Evolutionary conservation across 2,329 filamentous ascomycete genomes (phyloP).

Genomic region (Talaromyces sp.): DNA sequence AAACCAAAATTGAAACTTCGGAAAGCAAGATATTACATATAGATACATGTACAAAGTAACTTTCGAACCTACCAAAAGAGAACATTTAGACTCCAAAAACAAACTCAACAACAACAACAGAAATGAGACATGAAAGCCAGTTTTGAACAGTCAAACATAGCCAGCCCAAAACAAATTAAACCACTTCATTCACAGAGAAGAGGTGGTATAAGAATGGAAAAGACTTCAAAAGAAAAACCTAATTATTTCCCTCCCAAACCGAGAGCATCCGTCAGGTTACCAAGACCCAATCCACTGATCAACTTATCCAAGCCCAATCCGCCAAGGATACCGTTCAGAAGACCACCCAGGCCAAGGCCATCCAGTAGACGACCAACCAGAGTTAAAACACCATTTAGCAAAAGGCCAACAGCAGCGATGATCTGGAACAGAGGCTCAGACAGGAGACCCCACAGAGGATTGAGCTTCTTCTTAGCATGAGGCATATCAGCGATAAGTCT

Average conservation of each 20-base stretch:
- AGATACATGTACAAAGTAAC: too few species aligned
- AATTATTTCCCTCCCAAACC: constrained; percentile 48
- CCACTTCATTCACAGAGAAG: not conserved
- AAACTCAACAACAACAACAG: not conserved
- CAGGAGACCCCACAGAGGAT: constrained; percentile 78
- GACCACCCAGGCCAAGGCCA: constrained; percentile 77
- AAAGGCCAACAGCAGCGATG: constrained; percentile 79
- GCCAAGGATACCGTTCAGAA: constrained; percentile 76
- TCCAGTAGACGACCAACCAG: constrained; percentile 79
- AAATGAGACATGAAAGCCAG: not conserved
- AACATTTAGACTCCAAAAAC: not conserved
- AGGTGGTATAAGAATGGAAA: not conserved
- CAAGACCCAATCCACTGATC: constrained; percentile 55
- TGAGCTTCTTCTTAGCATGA: constrained; percentile 91
- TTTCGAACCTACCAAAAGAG: not conserved
- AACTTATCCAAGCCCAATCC: constrained; percentile 67
- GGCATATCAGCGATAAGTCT: constrained; percentile 89
- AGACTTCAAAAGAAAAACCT: not conserved
- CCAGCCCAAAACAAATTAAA: not conserved
- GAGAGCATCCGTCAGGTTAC: constrained; percentile 43
- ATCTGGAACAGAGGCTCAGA: constrained; percentile 88
- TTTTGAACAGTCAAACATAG: not conserved
- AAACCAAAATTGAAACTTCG: not conserved
- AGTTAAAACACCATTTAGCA: constrained; percentile 79
- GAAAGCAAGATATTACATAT: not conserved